Base-by-base conservation (phyloP, 2,329 filamentous ascomycete species). In the Fusarium napiforme region DNA sequence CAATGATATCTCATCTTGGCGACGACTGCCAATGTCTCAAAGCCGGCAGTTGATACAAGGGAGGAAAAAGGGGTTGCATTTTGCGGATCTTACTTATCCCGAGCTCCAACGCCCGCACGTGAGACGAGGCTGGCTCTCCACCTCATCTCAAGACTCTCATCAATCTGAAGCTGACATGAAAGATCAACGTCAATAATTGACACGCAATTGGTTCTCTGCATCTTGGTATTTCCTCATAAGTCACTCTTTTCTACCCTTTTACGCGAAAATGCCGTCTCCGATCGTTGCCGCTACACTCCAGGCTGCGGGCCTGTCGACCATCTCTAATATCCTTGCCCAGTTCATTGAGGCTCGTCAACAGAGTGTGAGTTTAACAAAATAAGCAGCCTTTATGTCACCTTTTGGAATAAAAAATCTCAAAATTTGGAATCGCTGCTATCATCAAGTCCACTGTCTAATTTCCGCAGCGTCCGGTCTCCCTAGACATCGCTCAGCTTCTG, bases 271-370 rank as follows among this genome's bases (percentile, higher is more conserved):
- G 85, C 83, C 81, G 52, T 87, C 87, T 42, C 85, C 85, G 5
- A 86, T 90, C 70, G 80, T 85, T 53, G 84, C 83, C 69, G 86
- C 88, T 60, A 88, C 87, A 36, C 73, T 89, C 37, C 88, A 89
- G 78, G 85, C 88, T 26, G 83, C 85, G 12, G 78, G 82, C 46
- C 83, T 90, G 15, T 88, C 87, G 28, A 85, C 85, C 10, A 80
- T 82, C 21, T 89, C 88, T 37, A 90, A 90, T 75, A 77, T 89
- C 45, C 80, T 88, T 57, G 88, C 88, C 30, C 88, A 90, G 75
- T 80, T 85, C 37, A 85, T 90, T 72, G 82, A 86, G 43, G 84
- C 87, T 21, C 87, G 86, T 72, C 83, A 84, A 66, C 79, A 83
- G 63, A 78, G 82, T 68, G 86, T 87, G 19, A 72, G 80, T 68